These are phyloP conservation scores for Nigrograna mackinnonii DNA, from an alignment of 2,329 filamentous ascomycete genomes.

Conservation along the genomic window DNA sequence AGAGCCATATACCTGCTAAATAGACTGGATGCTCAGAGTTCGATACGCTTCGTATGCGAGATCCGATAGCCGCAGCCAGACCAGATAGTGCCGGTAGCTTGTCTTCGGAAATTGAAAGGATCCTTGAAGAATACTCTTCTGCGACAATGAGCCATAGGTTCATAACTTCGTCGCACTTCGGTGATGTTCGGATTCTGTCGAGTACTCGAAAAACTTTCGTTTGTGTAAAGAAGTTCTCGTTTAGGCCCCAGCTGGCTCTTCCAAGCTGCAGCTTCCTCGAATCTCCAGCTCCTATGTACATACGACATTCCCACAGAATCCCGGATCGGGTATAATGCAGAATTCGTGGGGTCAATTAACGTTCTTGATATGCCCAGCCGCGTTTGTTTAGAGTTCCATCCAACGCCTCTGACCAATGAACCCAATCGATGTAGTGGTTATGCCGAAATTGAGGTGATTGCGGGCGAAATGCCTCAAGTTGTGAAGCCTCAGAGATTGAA, in stretches of 20 bases:
- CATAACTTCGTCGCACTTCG: too few species aligned
- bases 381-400: slow-evolving; percentile 1
- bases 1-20: background rate
- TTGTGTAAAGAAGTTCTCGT: too few species aligned
- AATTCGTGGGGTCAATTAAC: slow-evolving; percentile 4
- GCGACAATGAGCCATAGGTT: background rate
- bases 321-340: slow-evolving; percentile 1
- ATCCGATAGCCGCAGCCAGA: background rate
- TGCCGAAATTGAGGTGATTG: background rate
- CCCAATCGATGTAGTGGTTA: background rate
- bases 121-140: background rate
- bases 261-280: background rate
- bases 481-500: too few species aligned
- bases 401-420: background rate
- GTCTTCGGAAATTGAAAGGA: background rate
- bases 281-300: slow-evolving; percentile 1
- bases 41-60: background rate
- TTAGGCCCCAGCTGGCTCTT: too few species aligned
- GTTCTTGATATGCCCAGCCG: slow-evolving; percentile 5
- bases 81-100: background rate
- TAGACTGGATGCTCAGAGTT: background rate
- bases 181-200: too few species aligned
- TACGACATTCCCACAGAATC: slow-evolving; percentile 3
- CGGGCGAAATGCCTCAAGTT: background rate
- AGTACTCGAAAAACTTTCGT: too few species aligned